Base-by-base conservation (phyloP, 257 asterid species). In the Solanum appendiculatum region DNA sequence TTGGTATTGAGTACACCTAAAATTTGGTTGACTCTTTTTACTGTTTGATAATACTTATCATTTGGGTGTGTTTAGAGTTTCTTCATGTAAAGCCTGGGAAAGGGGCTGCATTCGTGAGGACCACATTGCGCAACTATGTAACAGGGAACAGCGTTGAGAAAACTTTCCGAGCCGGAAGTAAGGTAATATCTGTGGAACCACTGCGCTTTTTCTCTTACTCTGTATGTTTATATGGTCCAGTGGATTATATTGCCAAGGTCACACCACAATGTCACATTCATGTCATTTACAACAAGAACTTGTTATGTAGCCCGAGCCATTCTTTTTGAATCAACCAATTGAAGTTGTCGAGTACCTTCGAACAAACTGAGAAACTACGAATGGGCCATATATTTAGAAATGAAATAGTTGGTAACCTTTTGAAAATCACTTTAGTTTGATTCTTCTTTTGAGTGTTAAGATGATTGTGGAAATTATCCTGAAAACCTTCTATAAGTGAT, bases 61-160 rank as follows among this genome's bases (percentile, higher is more conserved):
- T n/a, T 68, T 88, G 75, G 89, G 69, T 85, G 82, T 91, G 48
- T 86, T 81, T 87, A 97, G 99, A 96, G 92, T 96, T 97, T 91
- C 98, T 96, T 87, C 99, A 96, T 89, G 98, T 97, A 46, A 97
- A 97, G 90, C 99, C 98, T 90, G 99, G 99, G 36, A 97, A 96
- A 87, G 99, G 99, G 63, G 99, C 99, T 31, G 98, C 99, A 37
- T 96, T 90, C 90, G 98, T 97, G 16, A 93, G 99, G 92, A 97
- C 98, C 80, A 97, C 98, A 2, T 60, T 97, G 90, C 92, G 96
- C 72, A 97, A 97, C 88, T 92, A 91, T 78, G 66, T 95, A 60
- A 93, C 99, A 34, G 99, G 99, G 86, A 97, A 95, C 90, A 92
- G 93, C 36, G 93, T 91, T 58, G 99, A 95, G 73, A 97, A 93